phyloP scores from a whole-genome alignment of 345 rosid species.

The Lumnitzera littorea region DNA sequence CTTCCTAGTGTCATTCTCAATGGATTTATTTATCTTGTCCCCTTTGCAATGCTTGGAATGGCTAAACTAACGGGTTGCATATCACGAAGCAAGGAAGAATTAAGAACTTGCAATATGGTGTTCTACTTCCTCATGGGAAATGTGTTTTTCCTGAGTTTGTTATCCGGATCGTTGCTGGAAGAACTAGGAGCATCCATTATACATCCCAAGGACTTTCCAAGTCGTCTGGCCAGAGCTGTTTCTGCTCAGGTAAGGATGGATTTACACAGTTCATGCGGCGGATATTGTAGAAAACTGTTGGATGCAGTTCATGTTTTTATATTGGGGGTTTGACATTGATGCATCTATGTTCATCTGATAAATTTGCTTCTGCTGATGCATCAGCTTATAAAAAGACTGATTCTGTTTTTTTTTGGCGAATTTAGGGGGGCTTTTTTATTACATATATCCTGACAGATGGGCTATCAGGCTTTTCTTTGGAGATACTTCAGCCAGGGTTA shows the following conservation, averaged over 20 bases:
- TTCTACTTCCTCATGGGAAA: conserved; percentile 89
- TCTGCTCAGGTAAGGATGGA: conserved; percentile 62
- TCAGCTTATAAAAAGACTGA: neutral
- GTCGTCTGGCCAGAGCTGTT: conserved; percentile 81
- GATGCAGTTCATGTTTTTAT: no score
- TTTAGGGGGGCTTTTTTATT: conserved; percentile 78
- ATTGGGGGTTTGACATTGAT: neutral
- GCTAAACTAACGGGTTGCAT: conserved; percentile 60
- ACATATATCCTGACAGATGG: conserved; percentile 87
- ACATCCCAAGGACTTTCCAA: conserved; percentile 67
- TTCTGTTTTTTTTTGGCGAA: neutral
- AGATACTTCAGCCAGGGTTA: conserved; percentile 72
- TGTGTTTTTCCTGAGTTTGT: conserved; percentile 76
- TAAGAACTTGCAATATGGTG: conserved; percentile 92
- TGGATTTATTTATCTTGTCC: conserved; percentile 64
- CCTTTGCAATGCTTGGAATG: conserved; percentile 74
- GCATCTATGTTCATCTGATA: neutral
- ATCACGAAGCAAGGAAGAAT: conserved; percentile 78
- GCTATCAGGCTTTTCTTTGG: conserved; percentile 77
- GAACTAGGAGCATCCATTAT: conserved; percentile 68
- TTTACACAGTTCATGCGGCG: neutral
- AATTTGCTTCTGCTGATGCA: neutral
- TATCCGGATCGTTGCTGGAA: conserved; percentile 87
- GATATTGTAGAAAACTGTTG: neutral
- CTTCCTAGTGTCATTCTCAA: conserved; percentile 89